Evolutionary conservation across 1,284 basidiomycete species (phyloP).

Genomic region (Puccinia polysora): DNA sequence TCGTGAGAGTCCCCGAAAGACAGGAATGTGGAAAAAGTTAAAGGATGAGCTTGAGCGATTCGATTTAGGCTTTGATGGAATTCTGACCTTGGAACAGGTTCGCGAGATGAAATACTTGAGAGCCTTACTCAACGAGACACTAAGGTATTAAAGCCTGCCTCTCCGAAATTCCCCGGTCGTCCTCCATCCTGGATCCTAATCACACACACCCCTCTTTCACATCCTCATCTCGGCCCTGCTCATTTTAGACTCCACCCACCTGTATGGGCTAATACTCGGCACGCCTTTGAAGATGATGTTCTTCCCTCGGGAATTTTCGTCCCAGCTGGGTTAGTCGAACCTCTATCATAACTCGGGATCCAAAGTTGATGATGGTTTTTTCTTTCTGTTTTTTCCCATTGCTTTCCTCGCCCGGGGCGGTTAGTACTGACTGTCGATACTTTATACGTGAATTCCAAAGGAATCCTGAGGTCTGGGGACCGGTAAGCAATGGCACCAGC

Average conservation of each 20-base stretch:
- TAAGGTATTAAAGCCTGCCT: conserved; percentile 50
- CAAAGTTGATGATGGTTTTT: no score
- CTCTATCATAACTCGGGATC: no score
- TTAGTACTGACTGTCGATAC: conserved; percentile 59
- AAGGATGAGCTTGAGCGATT: conserved; percentile 58
- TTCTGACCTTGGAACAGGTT: conserved; percentile 13
- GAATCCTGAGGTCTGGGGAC: conserved; percentile 47
- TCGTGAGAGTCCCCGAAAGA: conserved; percentile 59
- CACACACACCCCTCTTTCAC: no score
- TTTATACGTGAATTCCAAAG: conserved; percentile 53
- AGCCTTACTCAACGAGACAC: conserved; percentile 67
- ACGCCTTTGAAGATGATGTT: conserved; percentile 53
- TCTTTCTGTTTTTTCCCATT: neutral
- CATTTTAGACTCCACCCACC: conserved; percentile 63
- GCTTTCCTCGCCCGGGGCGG: conserved; percentile 57
- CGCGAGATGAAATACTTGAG: conserved; percentile 57
- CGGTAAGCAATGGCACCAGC: no score
- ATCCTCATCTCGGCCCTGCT: neutral
- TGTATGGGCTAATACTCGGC: conserved; percentile 64
- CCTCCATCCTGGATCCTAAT: no score
- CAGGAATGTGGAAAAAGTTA: conserved; percentile 62
- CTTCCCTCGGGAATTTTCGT: conserved; percentile 50
- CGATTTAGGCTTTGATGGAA: conserved; percentile 56
- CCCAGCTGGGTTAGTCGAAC: conserved; percentile 29
- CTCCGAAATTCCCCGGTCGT: neutral